phyloP scores from a whole-genome alignment of 169 alveolate species.

The Eimeria falciformis region DNA sequence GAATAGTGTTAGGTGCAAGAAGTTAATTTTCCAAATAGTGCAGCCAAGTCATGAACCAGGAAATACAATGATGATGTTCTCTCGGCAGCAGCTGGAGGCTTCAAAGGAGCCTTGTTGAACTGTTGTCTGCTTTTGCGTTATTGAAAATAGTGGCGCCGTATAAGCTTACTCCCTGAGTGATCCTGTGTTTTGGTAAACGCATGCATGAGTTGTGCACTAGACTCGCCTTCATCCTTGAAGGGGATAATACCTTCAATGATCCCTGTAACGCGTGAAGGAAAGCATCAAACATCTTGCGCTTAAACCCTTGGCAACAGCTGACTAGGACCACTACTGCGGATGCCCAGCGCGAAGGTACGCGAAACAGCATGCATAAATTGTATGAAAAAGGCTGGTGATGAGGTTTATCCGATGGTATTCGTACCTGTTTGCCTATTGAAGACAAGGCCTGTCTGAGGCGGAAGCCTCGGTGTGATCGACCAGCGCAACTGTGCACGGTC shows the following conservation, averaged over 20 bases:
- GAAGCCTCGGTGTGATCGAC: constrained; percentile 63
- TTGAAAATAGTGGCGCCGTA: no score
- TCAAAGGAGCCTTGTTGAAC: not conserved
- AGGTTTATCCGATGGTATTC: no score
- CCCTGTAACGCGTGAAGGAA: no score
- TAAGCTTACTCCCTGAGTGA: no score
- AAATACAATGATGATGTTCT: no score
- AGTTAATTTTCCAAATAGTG: no score
- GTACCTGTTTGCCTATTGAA: constrained; percentile 52
- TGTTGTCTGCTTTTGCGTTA: no score
- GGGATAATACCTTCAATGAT: constrained; percentile 73
- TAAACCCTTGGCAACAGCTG: not conserved
- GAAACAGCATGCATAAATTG: not conserved
- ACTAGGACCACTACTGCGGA: not conserved
- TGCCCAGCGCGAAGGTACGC: not conserved
- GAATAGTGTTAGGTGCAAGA: no score
- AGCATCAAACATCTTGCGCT: not conserved
- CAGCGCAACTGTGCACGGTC: constrained; percentile 67
- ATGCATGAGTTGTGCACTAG: not conserved
- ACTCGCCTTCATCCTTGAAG: constrained; percentile 26
- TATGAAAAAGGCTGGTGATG: not conserved
- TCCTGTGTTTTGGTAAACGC: not conserved
- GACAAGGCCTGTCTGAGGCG: constrained; percentile 51
- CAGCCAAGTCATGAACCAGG: no score
- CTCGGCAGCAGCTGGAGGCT: not conserved